Evolutionary conservation across 768 basidiomycete species (phyloP), one percentile per base, ranked within the genome.

Genomic region (Suillus subaureus): DNA sequence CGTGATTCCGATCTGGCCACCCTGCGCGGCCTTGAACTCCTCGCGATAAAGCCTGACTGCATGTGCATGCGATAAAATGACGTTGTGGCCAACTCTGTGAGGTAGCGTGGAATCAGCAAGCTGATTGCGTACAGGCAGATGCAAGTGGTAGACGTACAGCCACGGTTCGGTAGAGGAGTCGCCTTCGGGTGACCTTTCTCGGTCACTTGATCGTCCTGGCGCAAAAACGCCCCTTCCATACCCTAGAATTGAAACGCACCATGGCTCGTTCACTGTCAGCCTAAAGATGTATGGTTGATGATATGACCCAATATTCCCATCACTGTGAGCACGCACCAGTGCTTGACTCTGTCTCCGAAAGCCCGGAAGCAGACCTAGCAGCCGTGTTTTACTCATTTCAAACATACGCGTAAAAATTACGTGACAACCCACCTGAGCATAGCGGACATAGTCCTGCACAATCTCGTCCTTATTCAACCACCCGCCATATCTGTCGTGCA

Each of bases 231-330:
- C 90, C 55, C 85, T 81, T 16, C 87, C 87, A 70, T 91, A 89
- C n/a, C 91, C 90, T 57, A 89, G 78, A 69, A 90, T 81, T 60
- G 90, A 84, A 61, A 88, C 81, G 72, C 87, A 87, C 89, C 87
- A 90, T 0, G 89, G 89, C 78, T 93, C 90, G 74, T 92, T 92
- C 76, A 91, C 80, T 3, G 90, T 92, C 58, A 91, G 74, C 88
- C 87, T 88, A 63, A 26, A 58, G 45, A 51, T 64, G 45, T n/a
- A 56, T 69, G 61, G 70, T 76, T 56, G 72, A 68, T 42, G 67
- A 68, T 12, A 66, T 62, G 67, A 72, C 74, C 28, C 40, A 63
- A 49, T 16, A 6, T 5, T n/a, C 18, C 60, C 28, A 54, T 55
- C 58, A 33, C 56, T 55, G 42, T 54, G 62, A 49, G 33, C 35